Percentiles rank a stretch among this genome's conserved stretches.
These are phyloP conservation scores for Suillus plorans DNA, from an alignment of 768 basidiomycete species.

Conservation along the genomic window DNA sequence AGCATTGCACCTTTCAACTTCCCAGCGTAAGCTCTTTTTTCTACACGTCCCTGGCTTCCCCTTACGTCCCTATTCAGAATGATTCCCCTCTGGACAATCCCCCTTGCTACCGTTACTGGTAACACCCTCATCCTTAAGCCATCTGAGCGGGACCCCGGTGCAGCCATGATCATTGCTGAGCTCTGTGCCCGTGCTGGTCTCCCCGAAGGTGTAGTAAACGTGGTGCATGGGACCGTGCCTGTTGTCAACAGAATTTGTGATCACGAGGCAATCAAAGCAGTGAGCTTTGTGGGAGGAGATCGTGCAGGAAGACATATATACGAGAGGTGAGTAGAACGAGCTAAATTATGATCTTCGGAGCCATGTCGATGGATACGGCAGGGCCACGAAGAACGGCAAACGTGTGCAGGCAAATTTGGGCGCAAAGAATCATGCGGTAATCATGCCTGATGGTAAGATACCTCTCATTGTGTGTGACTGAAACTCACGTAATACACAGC, in stretches of 20 bases:
- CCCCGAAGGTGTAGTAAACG: constrained; percentile 86
- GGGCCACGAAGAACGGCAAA: constrained; percentile 85
- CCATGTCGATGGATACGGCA: constrained; percentile 27
- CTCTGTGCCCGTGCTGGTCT: constrained; percentile 85
- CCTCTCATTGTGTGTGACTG: not conserved
- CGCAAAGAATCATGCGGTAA: constrained; percentile 94
- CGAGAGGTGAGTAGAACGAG: constrained; percentile 52
- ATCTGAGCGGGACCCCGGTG: constrained; percentile 95
- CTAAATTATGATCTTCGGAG: constrained; percentile 4
- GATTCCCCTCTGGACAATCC: constrained; percentile 97
- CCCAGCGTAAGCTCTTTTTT: constrained; percentile 60
- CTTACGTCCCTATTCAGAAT: constrained; percentile 47
- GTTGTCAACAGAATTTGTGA: constrained; percentile 96
- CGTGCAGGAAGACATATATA: constrained; percentile 93
- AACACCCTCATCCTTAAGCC: constrained; percentile 96
- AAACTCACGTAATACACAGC: constrained; percentile 42
- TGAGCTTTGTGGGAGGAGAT: constrained; percentile 96
- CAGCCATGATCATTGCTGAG: constrained; percentile 97
- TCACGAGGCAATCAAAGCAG: constrained; percentile 86
- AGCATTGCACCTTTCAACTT: constrained; percentile 90
- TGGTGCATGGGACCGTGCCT: constrained; percentile 86
- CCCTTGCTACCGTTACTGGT: constrained; percentile 84
- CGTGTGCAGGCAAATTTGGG: constrained; percentile 88
- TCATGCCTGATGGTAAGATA: constrained; percentile 87
- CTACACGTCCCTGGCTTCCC: constrained; percentile 3